Conservation (phyloP, 1,284 basidiomycete genomes). For the Sporisorium graminicola region DNA sequence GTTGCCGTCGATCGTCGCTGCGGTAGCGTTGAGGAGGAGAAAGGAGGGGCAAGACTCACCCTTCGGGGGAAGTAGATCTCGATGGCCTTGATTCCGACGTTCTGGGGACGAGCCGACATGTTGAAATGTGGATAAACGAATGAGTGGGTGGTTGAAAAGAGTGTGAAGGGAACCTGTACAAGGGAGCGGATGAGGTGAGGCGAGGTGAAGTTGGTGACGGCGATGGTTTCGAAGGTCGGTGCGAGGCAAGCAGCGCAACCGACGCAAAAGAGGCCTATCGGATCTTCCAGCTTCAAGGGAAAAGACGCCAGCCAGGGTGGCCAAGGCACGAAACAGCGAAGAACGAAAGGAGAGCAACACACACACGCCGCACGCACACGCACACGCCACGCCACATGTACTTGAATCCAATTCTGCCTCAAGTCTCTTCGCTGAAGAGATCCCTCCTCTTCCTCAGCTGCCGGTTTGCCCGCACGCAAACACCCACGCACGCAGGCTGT, state of each 20-base stretch:
- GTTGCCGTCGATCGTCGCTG: neutral
- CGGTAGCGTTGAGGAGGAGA: neutral
- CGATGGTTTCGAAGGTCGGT: conserved; percentile 10
- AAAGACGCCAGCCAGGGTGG: conserved; percentile 3
- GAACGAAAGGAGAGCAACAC: neutral
- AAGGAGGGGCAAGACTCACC: conserved; percentile 72
- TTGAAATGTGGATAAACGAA: conserved; percentile 28
- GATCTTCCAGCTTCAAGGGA: neutral
- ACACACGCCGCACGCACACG: conserved; percentile 10
- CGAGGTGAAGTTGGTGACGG: neutral
- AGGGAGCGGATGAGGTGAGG: conserved; percentile 1
- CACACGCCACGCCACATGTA: conserved; percentile 4
- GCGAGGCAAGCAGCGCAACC: neutral
- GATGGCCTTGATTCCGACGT: conserved; percentile 91
- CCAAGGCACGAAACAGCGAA: conserved; percentile 1
- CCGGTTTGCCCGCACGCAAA: neutral
- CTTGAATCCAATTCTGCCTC: neutral
- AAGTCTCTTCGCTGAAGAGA: neutral
- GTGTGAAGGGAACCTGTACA: conserved; percentile 29
- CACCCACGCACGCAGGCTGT: neutral
- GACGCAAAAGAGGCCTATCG: neutral
- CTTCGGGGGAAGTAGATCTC: conserved; percentile 94
- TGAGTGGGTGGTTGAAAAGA: conserved; percentile 16
- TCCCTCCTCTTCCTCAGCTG: neutral
- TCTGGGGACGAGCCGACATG: conserved; percentile 77